Percentiles rank a stretch among this genome's conserved stretches.
These are phyloP conservation scores for Cylindrotheca fusiformis DNA, from an alignment of 108 stramenopile species.

Conservation along the genomic window DNA sequence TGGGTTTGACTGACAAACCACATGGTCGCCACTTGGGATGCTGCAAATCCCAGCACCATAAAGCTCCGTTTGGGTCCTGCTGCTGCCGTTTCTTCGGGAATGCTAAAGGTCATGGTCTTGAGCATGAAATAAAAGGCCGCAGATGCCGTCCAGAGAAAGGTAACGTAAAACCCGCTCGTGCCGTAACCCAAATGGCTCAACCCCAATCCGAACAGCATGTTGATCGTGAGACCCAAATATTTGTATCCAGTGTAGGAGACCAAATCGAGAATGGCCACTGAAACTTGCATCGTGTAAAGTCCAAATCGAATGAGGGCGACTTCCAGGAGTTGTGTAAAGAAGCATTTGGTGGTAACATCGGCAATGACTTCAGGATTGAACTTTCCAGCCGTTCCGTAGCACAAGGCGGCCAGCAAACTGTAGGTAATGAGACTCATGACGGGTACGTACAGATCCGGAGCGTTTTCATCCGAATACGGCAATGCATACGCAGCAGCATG, in stretches of 20 bases:
- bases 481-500: conserved; percentile 62
- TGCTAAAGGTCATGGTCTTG: conserved; percentile 87
- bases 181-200: conserved; percentile 69
- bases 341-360: conserved; percentile 85
- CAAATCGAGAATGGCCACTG: conserved; percentile 68
- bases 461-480: conserved; percentile 90
- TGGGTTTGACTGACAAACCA: conserved; percentile 90
- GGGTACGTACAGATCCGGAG: conserved; percentile 97
- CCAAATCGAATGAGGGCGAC: conserved; percentile 86
- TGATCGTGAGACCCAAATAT: conserved; percentile 78
- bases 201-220: conserved; percentile 70
- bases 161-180: conserved; percentile 70
- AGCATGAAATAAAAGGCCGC: conserved; percentile 80
- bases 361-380: conserved; percentile 93
- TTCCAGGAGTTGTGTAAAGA: conserved; percentile 88
- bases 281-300: conserved; percentile 84
- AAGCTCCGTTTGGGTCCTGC: conserved; percentile 82
- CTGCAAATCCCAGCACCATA: conserved; percentile 87
- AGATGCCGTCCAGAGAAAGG: conserved; percentile 81
- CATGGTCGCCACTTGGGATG: conserved; percentile 79
- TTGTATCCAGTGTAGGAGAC: conserved; percentile 88
- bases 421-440: conserved; percentile 95
- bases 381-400: conserved; percentile 83
- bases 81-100: conserved; percentile 57
- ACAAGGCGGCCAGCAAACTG: conserved; percentile 88